Evolutionary conservation across 768 basidiomycete genomes (phyloP).

Genomic region (Hygrocybe punicea): DNA sequence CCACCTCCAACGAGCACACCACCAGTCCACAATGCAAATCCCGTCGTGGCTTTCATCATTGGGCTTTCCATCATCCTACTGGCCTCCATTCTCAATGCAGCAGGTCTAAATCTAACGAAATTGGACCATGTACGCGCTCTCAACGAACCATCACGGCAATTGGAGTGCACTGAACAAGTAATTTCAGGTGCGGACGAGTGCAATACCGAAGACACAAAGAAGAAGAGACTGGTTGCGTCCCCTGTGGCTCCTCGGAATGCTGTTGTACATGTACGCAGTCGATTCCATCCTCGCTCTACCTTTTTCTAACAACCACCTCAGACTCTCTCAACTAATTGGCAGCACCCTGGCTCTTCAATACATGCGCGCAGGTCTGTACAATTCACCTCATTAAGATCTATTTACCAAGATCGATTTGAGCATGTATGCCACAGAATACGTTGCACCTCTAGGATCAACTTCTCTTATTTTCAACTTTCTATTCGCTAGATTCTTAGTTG

Average conservation of each 20-base stretch:
- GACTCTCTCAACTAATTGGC: conserved; percentile 81
- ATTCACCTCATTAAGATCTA: neutral
- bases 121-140: conserved; percentile 71
- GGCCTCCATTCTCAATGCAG: conserved; percentile 84
- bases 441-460: conserved; percentile 91
- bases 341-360: conserved; percentile 84
- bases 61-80: conserved; percentile 81
- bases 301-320: conserved; percentile 22
- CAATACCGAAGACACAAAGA: conserved; percentile 72
- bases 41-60: conserved; percentile 74
- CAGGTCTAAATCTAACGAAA: conserved; percentile 93
- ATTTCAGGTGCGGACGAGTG: conserved; percentile 62
- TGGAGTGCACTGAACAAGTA: neutral
- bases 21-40: conserved; percentile 44
- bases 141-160: neutral
- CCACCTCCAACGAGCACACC: neutral
- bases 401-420: conserved; percentile 5
- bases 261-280: conserved; percentile 78
- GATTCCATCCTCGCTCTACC: neutral
- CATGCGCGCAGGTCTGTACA: conserved; percentile 67
- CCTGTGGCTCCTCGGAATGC: conserved; percentile 88
- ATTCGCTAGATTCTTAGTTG: conserved; percentile 85
- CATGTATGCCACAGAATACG: conserved; percentile 63
- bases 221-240: conserved; percentile 78
- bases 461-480: conserved; percentile 96